Conservation (phyloP, 2,329 filamentous ascomycete genomes). For the Xylaria sp. region DNA sequence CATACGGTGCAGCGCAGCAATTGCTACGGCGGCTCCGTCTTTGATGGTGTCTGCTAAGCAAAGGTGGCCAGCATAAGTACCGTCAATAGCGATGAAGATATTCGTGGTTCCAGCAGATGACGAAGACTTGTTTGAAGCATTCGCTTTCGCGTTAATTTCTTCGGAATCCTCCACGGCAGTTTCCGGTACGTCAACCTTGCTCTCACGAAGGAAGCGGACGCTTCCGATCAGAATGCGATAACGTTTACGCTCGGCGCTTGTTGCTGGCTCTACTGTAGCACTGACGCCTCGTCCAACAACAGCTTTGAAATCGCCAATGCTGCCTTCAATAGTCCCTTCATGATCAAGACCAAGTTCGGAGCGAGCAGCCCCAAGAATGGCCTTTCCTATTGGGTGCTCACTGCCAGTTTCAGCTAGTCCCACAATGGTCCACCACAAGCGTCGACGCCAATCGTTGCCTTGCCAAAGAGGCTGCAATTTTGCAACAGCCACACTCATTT, state of each 20-base stretch:
- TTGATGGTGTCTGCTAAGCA: constrained; percentile 93
- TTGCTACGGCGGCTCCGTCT: constrained; percentile 81
- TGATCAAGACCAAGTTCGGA: constrained; percentile 76
- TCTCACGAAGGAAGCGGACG: constrained; percentile 77
- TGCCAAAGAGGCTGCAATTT: constrained; percentile 77
- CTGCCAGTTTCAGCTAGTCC: constrained; percentile 96
- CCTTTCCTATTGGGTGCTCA: constrained; percentile 95
- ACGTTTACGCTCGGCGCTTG: constrained; percentile 72
- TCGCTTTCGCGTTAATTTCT: constrained; percentile 62
- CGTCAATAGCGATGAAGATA: constrained; percentile 91
- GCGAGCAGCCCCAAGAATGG: constrained; percentile 81
- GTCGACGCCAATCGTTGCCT: constrained; percentile 72
- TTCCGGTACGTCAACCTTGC: constrained; percentile 73
- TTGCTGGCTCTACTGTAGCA: constrained; percentile 81
- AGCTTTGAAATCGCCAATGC: constrained; percentile 84
- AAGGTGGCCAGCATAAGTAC: constrained; percentile 81
- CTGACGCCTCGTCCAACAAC: constrained; percentile 86
- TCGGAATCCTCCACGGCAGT: constrained; percentile 73
- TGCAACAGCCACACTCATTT: constrained; percentile 87
- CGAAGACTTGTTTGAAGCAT: constrained; percentile 43
- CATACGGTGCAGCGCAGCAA: constrained; percentile 85
- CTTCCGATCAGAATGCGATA: constrained; percentile 90
- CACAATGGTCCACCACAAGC: constrained; percentile 94
- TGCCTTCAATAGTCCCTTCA: constrained; percentile 83
- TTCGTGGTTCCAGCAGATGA: constrained; percentile 79